Percentiles rank a stretch among this genome's conserved stretches.
Conservation (phyloP, 345 rosid species). For the Moringa oleifera region DNA sequence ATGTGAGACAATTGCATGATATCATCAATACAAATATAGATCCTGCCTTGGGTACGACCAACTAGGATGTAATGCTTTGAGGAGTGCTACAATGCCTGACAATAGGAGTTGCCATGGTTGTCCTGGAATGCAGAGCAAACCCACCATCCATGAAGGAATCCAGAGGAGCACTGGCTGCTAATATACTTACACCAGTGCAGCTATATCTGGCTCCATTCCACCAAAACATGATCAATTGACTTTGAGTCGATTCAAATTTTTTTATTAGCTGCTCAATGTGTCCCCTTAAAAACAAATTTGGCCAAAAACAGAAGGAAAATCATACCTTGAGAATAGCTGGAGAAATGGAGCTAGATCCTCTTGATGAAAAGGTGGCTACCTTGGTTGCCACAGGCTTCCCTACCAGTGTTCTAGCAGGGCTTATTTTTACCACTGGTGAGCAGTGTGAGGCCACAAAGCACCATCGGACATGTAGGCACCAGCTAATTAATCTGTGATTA, state of each 20-base stretch:
- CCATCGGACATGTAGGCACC: neutral
- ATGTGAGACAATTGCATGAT: no score
- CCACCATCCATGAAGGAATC: constrained; percentile 4
- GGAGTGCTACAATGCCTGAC: constrained; percentile 37
- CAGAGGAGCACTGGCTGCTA: constrained; percentile 31
- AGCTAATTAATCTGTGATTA: neutral
- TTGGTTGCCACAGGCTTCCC: constrained; percentile 31
- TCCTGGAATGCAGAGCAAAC: constrained; percentile 20
- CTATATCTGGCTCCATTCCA: constrained; percentile 36
- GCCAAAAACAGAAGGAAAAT: neutral
- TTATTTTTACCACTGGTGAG: constrained; percentile 18
- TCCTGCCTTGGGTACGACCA: no score
- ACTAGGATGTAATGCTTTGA: constrained; percentile 31
- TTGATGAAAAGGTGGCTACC: constrained; percentile 38
- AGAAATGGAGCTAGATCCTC: constrained; percentile 58
- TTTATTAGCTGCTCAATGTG: neutral
- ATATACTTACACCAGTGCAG: constrained; percentile 36
- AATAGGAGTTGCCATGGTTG: constrained; percentile 39
- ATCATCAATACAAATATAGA: no score
- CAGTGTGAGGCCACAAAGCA: constrained; percentile 7
- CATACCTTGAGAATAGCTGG: constrained; percentile 36
- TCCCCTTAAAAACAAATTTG: neutral
- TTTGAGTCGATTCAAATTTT: no score
- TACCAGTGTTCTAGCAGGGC: constrained; percentile 20
- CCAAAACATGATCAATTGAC: no score